phyloP scores from a whole-genome alignment of 164 flowering plant species.

The Magnolia kwangsiensis region DNA sequence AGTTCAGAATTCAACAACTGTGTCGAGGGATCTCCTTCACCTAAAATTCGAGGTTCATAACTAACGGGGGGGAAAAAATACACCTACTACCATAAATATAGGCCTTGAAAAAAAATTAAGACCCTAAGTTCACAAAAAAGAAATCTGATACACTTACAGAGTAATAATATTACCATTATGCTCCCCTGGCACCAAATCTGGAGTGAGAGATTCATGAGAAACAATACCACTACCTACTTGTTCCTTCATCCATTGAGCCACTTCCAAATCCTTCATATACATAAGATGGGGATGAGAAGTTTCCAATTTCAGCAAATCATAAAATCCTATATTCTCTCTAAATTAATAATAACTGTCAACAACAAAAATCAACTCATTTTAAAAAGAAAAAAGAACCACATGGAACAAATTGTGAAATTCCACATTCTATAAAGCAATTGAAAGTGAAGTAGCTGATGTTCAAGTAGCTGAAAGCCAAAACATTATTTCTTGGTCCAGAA shows the following conservation, averaged over 20 bases:
- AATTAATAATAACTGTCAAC: not conserved
- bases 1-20: constrained; percentile 9
- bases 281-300: constrained; percentile 4
- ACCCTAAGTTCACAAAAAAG: not conserved
- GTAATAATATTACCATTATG: constrained; percentile 10
- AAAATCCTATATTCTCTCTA: not conserved
- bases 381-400: not conserved
- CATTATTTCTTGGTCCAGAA: constrained; percentile 18
- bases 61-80: not conserved
- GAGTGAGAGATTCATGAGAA: constrained; percentile 3
- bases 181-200: constrained; percentile 8
- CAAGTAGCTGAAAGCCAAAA: constrained; percentile 11
- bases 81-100: not conserved
- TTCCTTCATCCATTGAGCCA: constrained; percentile 13
- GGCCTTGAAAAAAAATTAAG: not conserved
- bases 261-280: constrained; percentile 30
- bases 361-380: not conserved
- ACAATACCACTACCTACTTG: constrained; percentile 11
- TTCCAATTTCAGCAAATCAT: not conserved
- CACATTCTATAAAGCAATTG: not conserved
- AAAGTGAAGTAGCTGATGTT: not conserved
- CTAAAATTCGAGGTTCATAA: constrained; percentile 6
- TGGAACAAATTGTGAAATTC: not conserved
- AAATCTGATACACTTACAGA: not conserved
- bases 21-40: constrained; percentile 9